phyloP scores from a whole-genome alignment of 78 protist species.

The Chrysochromulina parva region DNA sequence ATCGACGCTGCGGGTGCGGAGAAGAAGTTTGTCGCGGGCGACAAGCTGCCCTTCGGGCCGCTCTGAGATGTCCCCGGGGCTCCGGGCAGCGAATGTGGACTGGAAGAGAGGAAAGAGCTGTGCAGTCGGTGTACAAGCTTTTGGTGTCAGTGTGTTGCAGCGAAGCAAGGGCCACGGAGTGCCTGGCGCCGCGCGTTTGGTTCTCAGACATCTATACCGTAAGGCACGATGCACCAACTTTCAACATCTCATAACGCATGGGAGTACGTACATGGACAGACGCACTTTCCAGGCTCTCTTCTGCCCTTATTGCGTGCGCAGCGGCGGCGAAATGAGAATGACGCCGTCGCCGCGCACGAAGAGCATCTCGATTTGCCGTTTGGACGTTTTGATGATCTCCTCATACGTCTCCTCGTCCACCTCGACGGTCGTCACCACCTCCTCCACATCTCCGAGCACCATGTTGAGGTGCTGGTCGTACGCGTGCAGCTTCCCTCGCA shows the following conservation, averaged over 20 bases:
- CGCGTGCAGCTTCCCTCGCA: slow-evolving; percentile 93
- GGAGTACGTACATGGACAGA: too few species aligned
- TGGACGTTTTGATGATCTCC: slow-evolving; percentile 82
- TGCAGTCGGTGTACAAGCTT: too few species aligned
- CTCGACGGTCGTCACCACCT: slow-evolving; percentile 72
- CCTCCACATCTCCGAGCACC: slow-evolving; percentile 96
- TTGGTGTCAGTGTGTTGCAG: too few species aligned
- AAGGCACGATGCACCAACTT: too few species aligned
- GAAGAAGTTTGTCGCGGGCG: slow-evolving; percentile 64
- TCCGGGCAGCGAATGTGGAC: too few species aligned
- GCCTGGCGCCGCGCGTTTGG: too few species aligned
- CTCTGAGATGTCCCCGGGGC: background rate
- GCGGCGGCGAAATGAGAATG: slow-evolving; percentile 89
- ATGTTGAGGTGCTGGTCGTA: slow-evolving; percentile 96
- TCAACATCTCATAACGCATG: too few species aligned
- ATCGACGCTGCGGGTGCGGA: slow-evolving; percentile 79
- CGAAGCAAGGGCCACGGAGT: too few species aligned
- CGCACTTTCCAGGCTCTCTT: too few species aligned
- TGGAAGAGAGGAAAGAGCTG: too few species aligned
- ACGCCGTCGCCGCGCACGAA: slow-evolving; percentile 96
- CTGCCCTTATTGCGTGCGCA: slow-evolving; percentile 47
- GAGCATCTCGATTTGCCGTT: slow-evolving; percentile 81
- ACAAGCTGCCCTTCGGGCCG: slow-evolving; percentile 39
- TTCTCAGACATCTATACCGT: too few species aligned
- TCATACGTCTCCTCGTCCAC: slow-evolving; percentile 86